Conservation (phyloP, 352 stramenopile species). For the Globisporangium splendens region DNA sequence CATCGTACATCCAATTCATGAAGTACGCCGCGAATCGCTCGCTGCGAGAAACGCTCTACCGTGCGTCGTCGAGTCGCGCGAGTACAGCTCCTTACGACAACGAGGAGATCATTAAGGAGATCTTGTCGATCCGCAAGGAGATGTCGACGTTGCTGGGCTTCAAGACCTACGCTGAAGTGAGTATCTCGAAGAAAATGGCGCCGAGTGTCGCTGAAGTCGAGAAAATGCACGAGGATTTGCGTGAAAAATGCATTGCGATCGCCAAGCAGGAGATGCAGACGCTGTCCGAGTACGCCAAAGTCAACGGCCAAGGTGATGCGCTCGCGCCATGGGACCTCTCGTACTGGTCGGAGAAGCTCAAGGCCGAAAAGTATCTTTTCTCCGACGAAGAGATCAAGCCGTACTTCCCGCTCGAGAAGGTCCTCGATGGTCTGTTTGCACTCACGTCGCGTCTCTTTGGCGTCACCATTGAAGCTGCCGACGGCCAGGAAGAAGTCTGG, state of each 20-base stretch:
- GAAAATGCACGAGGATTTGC: constrained; percentile 92
- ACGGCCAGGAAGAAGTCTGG: constrained; percentile 82
- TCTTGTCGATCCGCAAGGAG: constrained; percentile 90
- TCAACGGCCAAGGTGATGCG: constrained; percentile 64
- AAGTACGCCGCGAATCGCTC: constrained; percentile 90
- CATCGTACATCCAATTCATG: constrained; percentile 95
- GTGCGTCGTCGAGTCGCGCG: constrained; percentile 90
- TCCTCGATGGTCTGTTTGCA: constrained; percentile 96
- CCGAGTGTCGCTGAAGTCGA: constrained; percentile 87
- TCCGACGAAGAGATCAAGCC: constrained; percentile 96
- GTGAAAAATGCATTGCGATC: constrained; percentile 89
- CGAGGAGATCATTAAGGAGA: constrained; percentile 91
- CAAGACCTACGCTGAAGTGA: constrained; percentile 91
- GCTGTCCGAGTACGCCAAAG: constrained; percentile 83
- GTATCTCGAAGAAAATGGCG: constrained; percentile 96
- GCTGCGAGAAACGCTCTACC: constrained; percentile 93
- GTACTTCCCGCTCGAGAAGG: constrained; percentile 95
- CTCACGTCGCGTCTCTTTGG: constrained; percentile 93
- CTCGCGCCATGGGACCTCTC: constrained; percentile 93
- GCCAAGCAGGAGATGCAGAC: constrained; percentile 90
- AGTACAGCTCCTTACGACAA: constrained; percentile 90
- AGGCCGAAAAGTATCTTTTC: constrained; percentile 94
- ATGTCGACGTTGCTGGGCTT: constrained; percentile 93
- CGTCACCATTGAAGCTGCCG: constrained; percentile 88
- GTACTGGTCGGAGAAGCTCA: constrained; percentile 95